Conservation (phyloP, 2,329 filamentous ascomycete species). For the Capronia americana region DNA sequence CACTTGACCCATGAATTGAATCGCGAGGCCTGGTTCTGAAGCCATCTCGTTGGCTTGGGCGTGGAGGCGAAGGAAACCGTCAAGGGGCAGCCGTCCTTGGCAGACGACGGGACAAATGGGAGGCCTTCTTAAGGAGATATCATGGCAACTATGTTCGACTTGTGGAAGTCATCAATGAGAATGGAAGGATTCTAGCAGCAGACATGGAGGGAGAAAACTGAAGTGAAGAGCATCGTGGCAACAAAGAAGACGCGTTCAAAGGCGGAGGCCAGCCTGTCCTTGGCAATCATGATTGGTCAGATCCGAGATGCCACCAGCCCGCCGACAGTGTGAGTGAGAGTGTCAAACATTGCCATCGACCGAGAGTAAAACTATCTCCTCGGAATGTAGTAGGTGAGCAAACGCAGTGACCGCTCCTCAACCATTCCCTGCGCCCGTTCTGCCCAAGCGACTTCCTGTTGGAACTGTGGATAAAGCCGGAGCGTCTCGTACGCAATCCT, state of each 20-base stretch:
- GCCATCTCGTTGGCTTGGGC: conserved; percentile 1
- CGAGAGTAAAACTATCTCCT: conserved; percentile 4
- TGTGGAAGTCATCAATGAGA: not conserved
- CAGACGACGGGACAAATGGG: not conserved
- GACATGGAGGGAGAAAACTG: not conserved
- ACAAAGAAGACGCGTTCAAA: not conserved
- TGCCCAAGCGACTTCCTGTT: conserved; percentile 29
- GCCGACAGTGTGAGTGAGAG: not conserved
- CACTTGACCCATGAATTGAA: conserved; percentile 35
- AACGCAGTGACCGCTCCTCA: conserved; percentile 24
- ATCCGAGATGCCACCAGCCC: not conserved
- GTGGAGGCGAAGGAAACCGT: not conserved
- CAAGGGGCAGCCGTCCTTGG: not conserved
- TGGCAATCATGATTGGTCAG: conserved; percentile 27
- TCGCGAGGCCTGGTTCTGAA: conserved; percentile 27
- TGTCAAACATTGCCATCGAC: not conserved
- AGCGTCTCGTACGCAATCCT: conserved; percentile 41
- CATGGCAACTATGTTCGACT: not conserved
- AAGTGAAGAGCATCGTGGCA: not conserved
- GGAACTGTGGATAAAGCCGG: conserved; percentile 11
- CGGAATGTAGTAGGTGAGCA: conserved; percentile 25
- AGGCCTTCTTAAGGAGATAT: not conserved
- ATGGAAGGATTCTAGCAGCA: not conserved
- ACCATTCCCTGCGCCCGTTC: conserved; percentile 24
- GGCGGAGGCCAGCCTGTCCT: conserved; percentile 26